A percentile compares a stretch with the other conserved stretches of the same genome.
These are phyloP conservation scores for Aotearoamyces nothofagi DNA, from an alignment of 2,329 filamentous ascomycete genomes.

Conservation along the genomic window DNA sequence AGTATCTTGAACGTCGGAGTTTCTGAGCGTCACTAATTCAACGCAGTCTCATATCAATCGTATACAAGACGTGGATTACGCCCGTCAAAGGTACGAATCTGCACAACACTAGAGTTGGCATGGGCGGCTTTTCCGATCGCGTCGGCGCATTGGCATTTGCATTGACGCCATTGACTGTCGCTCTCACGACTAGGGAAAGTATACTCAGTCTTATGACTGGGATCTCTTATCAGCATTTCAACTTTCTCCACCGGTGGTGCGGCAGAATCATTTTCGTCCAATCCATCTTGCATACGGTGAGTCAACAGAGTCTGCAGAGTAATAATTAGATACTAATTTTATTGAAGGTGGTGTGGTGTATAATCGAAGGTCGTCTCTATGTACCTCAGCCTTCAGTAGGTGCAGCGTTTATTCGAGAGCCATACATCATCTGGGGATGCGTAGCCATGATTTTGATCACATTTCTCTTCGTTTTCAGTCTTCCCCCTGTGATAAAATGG, in stretches of 20 bases:
- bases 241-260: constrained; percentile 64
- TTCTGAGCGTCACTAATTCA: too few species aligned
- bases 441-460: constrained; percentile 51
- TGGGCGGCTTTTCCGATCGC: constrained; percentile 56
- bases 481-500: constrained; percentile 38
- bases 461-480: constrained; percentile 44
- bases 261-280: constrained; percentile 61
- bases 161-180: constrained; percentile 53
- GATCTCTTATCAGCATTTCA: constrained; percentile 62
- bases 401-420: constrained; percentile 39
- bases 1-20: constrained; percentile 6
- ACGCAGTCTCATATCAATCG: constrained; percentile 46
- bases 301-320: too few species aligned
- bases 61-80: constrained; percentile 54
- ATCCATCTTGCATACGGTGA: constrained; percentile 51
- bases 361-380: constrained; percentile 52
- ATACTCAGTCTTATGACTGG: constrained; percentile 56
- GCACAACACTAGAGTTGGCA: constrained; percentile 46
- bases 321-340: too few species aligned
- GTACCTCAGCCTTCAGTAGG: constrained; percentile 52
- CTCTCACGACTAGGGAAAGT: constrained; percentile 54
- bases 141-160: constrained; percentile 59
- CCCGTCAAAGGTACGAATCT: constrained; percentile 42
- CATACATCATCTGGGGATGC: constrained; percentile 60
- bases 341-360: constrained; percentile 53